Evolutionary conservation across 768 basidiomycete genomes (phyloP).

Genomic region (Aureoboletus auriporus): DNA sequence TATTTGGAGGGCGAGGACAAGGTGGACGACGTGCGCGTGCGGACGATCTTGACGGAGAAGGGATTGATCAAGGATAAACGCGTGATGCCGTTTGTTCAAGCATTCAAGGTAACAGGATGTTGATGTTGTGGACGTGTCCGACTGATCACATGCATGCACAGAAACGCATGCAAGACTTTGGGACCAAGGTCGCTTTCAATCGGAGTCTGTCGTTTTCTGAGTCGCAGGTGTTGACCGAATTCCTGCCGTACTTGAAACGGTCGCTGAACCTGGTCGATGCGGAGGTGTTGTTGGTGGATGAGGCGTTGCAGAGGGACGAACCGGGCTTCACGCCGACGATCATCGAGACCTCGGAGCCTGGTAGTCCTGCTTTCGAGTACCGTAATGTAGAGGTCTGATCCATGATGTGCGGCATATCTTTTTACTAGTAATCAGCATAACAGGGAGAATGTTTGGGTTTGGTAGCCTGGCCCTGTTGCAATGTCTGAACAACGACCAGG

Average conservation of each 20-base stretch:
- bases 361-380: constrained; percentile 82
- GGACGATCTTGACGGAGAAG: constrained; percentile 57
- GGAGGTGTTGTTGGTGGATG: constrained; percentile 66
- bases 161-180: constrained; percentile 81
- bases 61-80: constrained; percentile 95
- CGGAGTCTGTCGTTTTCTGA: constrained; percentile 84
- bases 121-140: neutral
- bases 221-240: constrained; percentile 59
- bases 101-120: constrained; percentile 68
- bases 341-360: constrained; percentile 86
- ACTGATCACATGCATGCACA: constrained; percentile 26
- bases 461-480: too few species aligned
- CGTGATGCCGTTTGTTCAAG: constrained; percentile 90
- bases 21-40: constrained; percentile 82
- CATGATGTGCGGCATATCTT: too few species aligned
- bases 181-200: constrained; percentile 74
- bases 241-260: constrained; percentile 79
- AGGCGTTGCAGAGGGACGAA: constrained; percentile 51
- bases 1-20: constrained; percentile 54
- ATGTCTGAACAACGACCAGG: too few species aligned
- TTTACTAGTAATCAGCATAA: too few species aligned
- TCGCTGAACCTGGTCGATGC: constrained; percentile 67
- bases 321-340: constrained; percentile 62
- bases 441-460: too few species aligned
- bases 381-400: constrained; percentile 52